phyloP scores from a whole-genome alignment of 164 flowering plant species.

The Chimonanthus salicifolius region DNA sequence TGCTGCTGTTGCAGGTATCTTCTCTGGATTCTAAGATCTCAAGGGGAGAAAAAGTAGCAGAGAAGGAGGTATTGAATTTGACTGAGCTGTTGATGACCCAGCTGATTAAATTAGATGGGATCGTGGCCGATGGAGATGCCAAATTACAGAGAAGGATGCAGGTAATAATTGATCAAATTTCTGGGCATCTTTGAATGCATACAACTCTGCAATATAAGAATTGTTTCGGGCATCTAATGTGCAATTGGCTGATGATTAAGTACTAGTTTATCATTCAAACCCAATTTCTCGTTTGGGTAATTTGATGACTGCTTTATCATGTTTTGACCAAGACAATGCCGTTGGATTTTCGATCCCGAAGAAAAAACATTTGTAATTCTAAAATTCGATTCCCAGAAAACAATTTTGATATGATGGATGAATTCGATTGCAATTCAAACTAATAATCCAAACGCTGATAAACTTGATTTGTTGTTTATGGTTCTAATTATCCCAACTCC shows the following conservation, averaged over 20 bases:
- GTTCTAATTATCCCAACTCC: background rate
- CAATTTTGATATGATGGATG: background rate
- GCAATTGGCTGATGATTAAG: background rate
- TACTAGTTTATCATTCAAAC: background rate
- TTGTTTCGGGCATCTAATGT: background rate
- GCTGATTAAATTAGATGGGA: slow-evolving; percentile 74
- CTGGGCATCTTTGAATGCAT: background rate
- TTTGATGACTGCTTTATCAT: too few species aligned
- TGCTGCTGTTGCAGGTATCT: slow-evolving; percentile 45
- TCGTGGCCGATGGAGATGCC: slow-evolving; percentile 75
- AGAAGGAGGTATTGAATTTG: slow-evolving; percentile 48
- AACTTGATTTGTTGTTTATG: background rate
- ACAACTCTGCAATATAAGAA: background rate
- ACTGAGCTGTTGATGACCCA: slow-evolving; percentile 86
- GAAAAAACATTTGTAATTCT: too few species aligned
- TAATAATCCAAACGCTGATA: background rate
- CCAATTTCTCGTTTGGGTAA: background rate
- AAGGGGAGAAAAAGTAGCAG: slow-evolving; percentile 70
- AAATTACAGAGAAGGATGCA: slow-evolving; percentile 89
- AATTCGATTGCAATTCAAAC: background rate
- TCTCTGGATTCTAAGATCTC: slow-evolving; percentile 59
- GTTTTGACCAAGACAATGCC: background rate
- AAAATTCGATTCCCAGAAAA: too few species aligned
- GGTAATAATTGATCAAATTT: slow-evolving; percentile 31
- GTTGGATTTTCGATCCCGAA: too few species aligned